Base-by-base conservation (phyloP, 192 early-diverging fungal genomes). In the Backusella circina region DNA sequence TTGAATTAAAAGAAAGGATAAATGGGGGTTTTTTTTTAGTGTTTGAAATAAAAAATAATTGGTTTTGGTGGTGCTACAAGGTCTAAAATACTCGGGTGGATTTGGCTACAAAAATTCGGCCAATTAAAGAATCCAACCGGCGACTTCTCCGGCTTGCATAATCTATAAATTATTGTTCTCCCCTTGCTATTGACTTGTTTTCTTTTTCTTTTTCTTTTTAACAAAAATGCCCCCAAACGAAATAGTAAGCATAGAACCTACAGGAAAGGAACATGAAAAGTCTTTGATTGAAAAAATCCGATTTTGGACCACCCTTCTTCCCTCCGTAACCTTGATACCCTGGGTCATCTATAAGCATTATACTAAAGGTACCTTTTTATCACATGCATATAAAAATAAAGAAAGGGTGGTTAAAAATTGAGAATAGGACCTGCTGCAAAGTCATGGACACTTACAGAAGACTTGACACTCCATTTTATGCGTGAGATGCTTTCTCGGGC, bases 371-470 rank as follows among this genome's bases (percentile, higher is more conserved):
- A 5, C 18, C 13, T 28, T 30, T 39, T 44, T 30, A 8, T 30
- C 6, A 16, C 32, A 18, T 41, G 51, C 9, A 12, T 71, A 1
- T 15, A 16, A 32, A 21, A 38, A 26, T 31, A n/a, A 23, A 5
- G 13, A 16, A 4, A 54, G 0, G 0, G 1, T 2, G 5, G 9
- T 61, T 1, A 61, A 23, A 21, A 8, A 61, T 12, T 12, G 23
- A 47, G 7, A 12, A 28, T 13, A 77, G 87, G 87, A 15, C 85
- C 85, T 13, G 79, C 81, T 36, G 73, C 79, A 32, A 80, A 78
- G 4, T 85, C 82, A 16, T 88, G 87, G 87, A 31, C 68, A 12
- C 71, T 81, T 5, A 70, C 73, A n/a, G 77, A 80, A 37, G 72
- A 80, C 23, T 16, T 88, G 23, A 50, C 51, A 4, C 21, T 86